Base-by-base conservation (phyloP, 495 filamentous ascomycete species). In the Aspergillus egyptiacus region DNA sequence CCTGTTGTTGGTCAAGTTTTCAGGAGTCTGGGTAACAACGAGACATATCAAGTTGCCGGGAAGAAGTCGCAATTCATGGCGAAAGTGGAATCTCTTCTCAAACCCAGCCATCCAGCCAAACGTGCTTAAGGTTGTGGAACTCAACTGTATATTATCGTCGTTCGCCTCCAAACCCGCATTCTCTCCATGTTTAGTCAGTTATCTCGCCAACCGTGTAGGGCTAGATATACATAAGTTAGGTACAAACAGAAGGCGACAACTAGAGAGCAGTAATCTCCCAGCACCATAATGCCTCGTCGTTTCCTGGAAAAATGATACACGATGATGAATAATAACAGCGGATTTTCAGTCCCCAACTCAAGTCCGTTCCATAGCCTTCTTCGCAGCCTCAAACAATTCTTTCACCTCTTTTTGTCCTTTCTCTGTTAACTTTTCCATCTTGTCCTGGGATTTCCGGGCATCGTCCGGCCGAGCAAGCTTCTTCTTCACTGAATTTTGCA, bases 381-480 rank as follows among this genome's bases (percentile, higher is more conserved):
- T 76, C 9, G 77, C 76, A 22, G 71, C 71, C 54, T 91, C 87
- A 61, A 88, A 84, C 25, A 79, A 65, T 48, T 73, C 76, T 65
- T 83, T 84, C 13, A 90, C 78, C 50, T 81, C 82, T 50, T 70
- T 77, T 57, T 80, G 75, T 41, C 78, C 75, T 59, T 82, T 82
- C 50, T 90, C 84, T 30, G 86, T 80, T 47, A 86, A 55, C 68
- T 87, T 88, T 57, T 89, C 84, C 77, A 90, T 77, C 69, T 79
- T 75, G 39, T 79, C 75, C 34, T 80, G 74, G 6, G 83, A 79
- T 60, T 80, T 83, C 54, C 78, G 71, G 59, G 82, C 67, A 62
- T 88, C 80, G 63, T 93, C 88, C 15, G 79, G 77, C 45, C 78
- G 53, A 11, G 75, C 80, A 17, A 70, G 52, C 53, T 85, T 76